Evolutionary conservation across 805 yeast genomes (phyloP).

Genomic region (Ogataea minuta): DNA sequence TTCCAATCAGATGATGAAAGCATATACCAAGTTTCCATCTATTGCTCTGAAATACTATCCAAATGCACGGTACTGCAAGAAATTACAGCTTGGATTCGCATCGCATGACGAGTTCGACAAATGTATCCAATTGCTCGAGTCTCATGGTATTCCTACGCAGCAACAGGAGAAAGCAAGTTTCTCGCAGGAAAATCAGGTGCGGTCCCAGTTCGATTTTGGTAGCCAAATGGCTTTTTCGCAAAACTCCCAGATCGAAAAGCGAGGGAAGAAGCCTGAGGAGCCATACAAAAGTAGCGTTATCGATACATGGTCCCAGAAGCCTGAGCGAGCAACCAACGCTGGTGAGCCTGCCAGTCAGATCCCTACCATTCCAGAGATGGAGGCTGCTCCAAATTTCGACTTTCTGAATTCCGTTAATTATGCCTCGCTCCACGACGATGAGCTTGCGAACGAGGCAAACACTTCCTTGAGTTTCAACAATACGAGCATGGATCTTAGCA

Average conservation of each 20-base stretch:
- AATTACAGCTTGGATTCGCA: slow-evolving; percentile 22
- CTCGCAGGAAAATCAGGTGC: slow-evolving; percentile 2
- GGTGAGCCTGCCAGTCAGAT: slow-evolving; percentile 1
- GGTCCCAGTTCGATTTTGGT: slow-evolving; percentile 5
- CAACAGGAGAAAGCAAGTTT: slow-evolving; percentile 8
- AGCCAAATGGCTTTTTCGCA: slow-evolving; percentile 10
- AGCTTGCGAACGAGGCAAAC: not conserved
- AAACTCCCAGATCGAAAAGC: slow-evolving; percentile 3
- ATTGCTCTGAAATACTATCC: slow-evolving; percentile 26
- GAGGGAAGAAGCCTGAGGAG: not conserved
- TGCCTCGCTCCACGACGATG: slow-evolving; percentile 6
- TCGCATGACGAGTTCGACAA: slow-evolving; percentile 11
- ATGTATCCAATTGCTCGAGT: slow-evolving; percentile 17
- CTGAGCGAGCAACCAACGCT: not conserved
- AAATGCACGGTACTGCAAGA: slow-evolving; percentile 12
- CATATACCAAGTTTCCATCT: slow-evolving; percentile 25
- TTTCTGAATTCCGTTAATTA: slow-evolving; percentile 9
- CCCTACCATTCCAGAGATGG: not conserved
- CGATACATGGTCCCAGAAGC: slow-evolving; percentile 7
- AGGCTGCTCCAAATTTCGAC: slow-evolving; percentile 4
- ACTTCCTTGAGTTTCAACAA: slow-evolving; percentile 3
- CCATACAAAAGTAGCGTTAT: slow-evolving; percentile 1
- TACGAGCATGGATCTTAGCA: slow-evolving; percentile 8
- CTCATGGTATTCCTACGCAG: slow-evolving; percentile 17
- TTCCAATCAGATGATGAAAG: slow-evolving; percentile 18